Evolutionary conservation across 164 flowering plant genomes (phyloP).

Genomic region (Umbellularia californica): DNA sequence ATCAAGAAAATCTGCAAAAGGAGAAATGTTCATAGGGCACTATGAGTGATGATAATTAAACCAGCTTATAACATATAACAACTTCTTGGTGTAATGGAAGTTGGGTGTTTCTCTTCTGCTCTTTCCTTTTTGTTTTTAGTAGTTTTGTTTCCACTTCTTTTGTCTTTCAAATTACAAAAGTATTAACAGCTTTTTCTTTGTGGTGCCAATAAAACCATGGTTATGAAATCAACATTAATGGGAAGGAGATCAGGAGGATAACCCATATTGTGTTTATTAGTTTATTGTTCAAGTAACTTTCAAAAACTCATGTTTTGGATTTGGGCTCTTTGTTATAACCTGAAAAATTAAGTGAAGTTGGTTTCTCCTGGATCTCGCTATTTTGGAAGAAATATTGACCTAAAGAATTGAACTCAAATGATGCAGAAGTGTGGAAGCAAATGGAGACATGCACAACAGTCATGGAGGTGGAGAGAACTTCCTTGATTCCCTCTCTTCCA

Average conservation of each 20-base stretch:
- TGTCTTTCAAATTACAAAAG: neutral
- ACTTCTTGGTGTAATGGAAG: neutral
- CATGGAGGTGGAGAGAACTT: constrained; percentile 46
- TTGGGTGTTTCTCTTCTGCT: neutral
- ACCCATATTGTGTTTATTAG: too few relatives aligned
- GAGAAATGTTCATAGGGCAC: neutral
- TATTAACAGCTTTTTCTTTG: too few relatives aligned
- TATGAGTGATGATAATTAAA: neutral
- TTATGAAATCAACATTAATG: too few relatives aligned
- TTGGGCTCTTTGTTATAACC: too few relatives aligned
- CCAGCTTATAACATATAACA: neutral
- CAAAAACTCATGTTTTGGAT: too few relatives aligned
- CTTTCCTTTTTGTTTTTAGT: too few relatives aligned
- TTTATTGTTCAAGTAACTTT: too few relatives aligned
- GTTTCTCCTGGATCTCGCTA: too few relatives aligned
- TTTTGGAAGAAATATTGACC: neutral
- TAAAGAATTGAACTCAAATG: neutral
- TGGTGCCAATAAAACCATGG: too few relatives aligned
- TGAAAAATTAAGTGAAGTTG: too few relatives aligned
- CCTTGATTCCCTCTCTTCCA: constrained; percentile 34
- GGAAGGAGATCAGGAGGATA: too few relatives aligned
- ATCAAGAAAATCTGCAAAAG: neutral
- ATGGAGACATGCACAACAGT: constrained; percentile 30
- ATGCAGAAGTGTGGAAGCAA: constrained; percentile 35
- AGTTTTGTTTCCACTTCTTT: neutral